Evolutionary conservation across 306 rosid genomes (phyloP), one percentile per base, ranked within the genome.

Genomic region (Hippophae rhamnoides): DNA sequence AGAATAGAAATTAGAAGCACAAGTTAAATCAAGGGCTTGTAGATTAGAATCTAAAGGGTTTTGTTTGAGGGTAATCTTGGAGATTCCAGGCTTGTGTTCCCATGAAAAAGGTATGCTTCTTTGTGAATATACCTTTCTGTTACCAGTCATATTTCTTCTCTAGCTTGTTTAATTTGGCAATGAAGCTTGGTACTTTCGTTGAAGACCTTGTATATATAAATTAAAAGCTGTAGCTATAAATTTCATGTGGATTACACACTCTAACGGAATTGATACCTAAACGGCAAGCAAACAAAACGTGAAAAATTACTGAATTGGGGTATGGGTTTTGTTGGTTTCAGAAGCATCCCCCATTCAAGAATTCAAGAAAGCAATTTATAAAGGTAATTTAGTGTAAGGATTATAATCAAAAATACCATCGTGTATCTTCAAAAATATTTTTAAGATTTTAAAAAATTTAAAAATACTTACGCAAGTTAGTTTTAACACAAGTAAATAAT

Each of bases 41-140:
- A 49, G 44, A 65, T 57, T 68, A n/a, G 41, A 41, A 31, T 63
- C 65, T 31, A 48, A 4, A 66, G 74, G 71, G 70, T 18, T 58
- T 9, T 63, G 77, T 43, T 56, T 57, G 57, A 65, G 62, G 3
- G 60, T 57, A 2, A 69, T 74, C 82, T 89, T 84, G 60, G 85
- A 83, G 65, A 89, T 66, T 9, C 96, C 95, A 0, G 94, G 96
- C 49, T 75, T 78, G 73, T 79, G 89, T 66, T 89, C 96, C 96
- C 95, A 89, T 3, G 95, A 77, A 54, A 89, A 89, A 68, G 94
- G 96, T 79, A 89, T 70, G 89, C 84, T 89, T 73, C 96, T 86
- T 42, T 79, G 79, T 6, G 96, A 89, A 72, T 75, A 72, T 69
- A 77, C 72, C 64, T 68, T 89, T 47, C 80, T 77, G 68, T 89